Conservation (phyloP, 768 basidiomycete genomes). For the Gloeophyllum trabeum region DNA sequence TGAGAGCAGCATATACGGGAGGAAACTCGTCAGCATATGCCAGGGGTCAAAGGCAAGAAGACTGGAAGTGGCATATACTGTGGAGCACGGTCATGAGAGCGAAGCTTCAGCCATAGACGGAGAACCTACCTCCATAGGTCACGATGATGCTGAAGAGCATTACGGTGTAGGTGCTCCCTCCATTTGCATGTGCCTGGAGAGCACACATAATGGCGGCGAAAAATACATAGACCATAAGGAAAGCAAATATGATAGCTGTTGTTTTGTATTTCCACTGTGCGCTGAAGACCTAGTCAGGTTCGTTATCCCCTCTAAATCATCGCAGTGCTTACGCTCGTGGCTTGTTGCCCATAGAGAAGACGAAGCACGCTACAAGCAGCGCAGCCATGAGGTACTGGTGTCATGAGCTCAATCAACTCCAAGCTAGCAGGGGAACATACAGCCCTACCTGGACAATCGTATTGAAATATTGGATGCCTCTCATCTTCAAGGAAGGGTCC, state of each 20-base stretch:
- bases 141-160: slow-evolving; percentile 83
- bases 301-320: slow-evolving; percentile 4
- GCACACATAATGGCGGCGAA: slow-evolving; percentile 76
- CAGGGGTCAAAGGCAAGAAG: slow-evolving; percentile 88
- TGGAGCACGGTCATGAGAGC: slow-evolving; percentile 2
- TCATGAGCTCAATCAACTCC: neutral
- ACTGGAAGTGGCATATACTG: slow-evolving; percentile 68
- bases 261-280: slow-evolving; percentile 81
- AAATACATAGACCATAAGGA: slow-evolving; percentile 78
- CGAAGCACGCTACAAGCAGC: slow-evolving; percentile 79
- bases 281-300: slow-evolving; percentile 22
- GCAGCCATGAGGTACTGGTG: slow-evolving; percentile 72
- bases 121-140: slow-evolving; percentile 63
- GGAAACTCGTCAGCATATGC: slow-evolving; percentile 89
- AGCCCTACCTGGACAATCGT: slow-evolving; percentile 56
- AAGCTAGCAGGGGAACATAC: neutral
- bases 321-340: slow-evolving; percentile 57
- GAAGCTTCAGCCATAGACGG: neutral
- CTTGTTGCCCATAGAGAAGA: slow-evolving; percentile 94
- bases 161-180: slow-evolving; percentile 52
- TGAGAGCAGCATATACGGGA: slow-evolving; percentile 80
- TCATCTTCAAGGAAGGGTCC: slow-evolving; percentile 51
- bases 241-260: slow-evolving; percentile 59
- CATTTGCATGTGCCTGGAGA: slow-evolving; percentile 55
- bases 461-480: slow-evolving; percentile 63